Base-by-base conservation (phyloP, 306 rosid species). In the Quercus berberidifolia region DNA sequence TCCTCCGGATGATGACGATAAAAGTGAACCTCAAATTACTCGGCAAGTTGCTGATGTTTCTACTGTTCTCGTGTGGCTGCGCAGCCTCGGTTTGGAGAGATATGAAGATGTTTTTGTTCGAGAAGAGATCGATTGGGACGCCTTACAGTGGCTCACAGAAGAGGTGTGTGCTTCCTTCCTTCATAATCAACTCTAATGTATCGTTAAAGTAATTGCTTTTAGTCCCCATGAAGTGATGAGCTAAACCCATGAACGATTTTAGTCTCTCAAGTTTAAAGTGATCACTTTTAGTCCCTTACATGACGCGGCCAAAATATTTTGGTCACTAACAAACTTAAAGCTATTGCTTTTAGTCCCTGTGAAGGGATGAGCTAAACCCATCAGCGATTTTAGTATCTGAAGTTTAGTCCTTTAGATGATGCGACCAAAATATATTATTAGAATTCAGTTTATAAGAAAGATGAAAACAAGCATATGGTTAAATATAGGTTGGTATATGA, bases 81-180 rank as follows among this genome's bases (percentile, higher is more conserved):
- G 79, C 1, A 75, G 71, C 56, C 86, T 92, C 1, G 95, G 97
- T 15, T 90, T 94, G 58, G 90, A 64, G 19, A 92, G 87, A 77
- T 94, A 94, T 38, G 91, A 84, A 71, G 90, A 85, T 69, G 72
- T 81, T 82, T 94, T 94, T 74, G 83, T 86, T 31, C 83, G 88
- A 73, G 99, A 94, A 81, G 99, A 94, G 87, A 90, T 94, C 78
- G 97, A 92, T 76, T 92, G 92, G 95, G 88, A 91, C 18, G 67
- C 97, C 14, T 71, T 94, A 70, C 90, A 87, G 49, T 94, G 97
- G 89, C 83, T 92, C 54, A 88, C 91, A 3, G 95, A 92, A 77
- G 99, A 94, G 97, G 99, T 94, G 75, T 76, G 81, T 41, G 46
- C 46, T 41, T 41, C 46, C 11, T 41, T 41, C 46, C 64, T 76